Conservation (phyloP, 192 early-diverging fungal species). For the Mortierella hygrophila region DNA sequence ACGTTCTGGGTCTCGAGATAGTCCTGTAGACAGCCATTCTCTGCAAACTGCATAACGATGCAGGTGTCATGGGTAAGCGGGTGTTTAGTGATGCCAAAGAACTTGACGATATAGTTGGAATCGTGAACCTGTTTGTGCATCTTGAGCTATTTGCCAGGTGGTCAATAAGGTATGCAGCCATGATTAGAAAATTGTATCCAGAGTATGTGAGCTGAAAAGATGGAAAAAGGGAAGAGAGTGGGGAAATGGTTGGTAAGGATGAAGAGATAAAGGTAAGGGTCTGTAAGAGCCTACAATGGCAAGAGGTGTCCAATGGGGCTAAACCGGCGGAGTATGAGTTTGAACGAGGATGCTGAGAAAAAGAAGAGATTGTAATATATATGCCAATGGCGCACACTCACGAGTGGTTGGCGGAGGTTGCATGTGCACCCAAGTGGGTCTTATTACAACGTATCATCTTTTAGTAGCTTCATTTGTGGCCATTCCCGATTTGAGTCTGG, state of each 20-base stretch:
- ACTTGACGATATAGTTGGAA: slow-evolving; percentile 59
- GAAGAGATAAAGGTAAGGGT: not conserved
- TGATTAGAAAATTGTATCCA: not conserved
- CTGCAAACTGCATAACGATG: slow-evolving; percentile 59
- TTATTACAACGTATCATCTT: not conserved
- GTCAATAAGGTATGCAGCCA: not conserved
- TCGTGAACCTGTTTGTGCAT: slow-evolving; percentile 59
- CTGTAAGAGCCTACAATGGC: not conserved
- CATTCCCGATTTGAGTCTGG: not conserved
- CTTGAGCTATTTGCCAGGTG: slow-evolving; percentile 31
- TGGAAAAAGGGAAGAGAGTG: not conserved
- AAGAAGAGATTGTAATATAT: not conserved
- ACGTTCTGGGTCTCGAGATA: slow-evolving; percentile 54
- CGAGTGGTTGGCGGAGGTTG: slow-evolving; percentile 6
- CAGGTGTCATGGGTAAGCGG: slow-evolving; percentile 54
- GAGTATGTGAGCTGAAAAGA: not conserved
- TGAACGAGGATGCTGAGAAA: not conserved
- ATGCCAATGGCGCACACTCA: not conserved
- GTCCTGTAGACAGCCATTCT: slow-evolving; percentile 55
- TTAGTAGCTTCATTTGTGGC: not conserved
- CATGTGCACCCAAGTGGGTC: not conserved
- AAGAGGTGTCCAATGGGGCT: not conserved
- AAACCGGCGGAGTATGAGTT: not conserved
- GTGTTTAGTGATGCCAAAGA: slow-evolving; percentile 58
- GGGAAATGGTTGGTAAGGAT: not conserved